Evolutionary conservation across 2,329 filamentous ascomycete species (phyloP).

Genomic region (Arthrobotrys sphaeroides): DNA sequence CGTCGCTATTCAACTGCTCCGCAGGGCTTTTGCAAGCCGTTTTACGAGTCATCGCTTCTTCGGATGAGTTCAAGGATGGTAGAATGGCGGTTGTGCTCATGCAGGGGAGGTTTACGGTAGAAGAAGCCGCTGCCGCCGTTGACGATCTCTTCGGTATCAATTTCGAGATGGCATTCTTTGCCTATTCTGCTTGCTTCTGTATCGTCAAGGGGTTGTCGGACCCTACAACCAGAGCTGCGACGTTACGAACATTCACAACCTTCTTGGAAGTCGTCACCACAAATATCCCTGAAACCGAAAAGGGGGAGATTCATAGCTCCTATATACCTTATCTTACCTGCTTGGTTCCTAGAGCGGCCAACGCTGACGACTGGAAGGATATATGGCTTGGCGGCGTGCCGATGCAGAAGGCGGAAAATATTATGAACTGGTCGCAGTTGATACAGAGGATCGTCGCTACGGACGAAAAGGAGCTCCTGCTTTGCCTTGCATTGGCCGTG

Average conservation of each 20-base stretch:
- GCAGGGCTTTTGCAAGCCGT: conserved; percentile 73
- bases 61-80: conserved; percentile 69
- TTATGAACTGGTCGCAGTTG: conserved; percentile 60
- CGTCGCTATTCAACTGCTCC: conserved; percentile 72
- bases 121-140: conserved; percentile 70
- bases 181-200: conserved; percentile 73
- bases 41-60: conserved; percentile 71
- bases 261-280: conserved; percentile 68
- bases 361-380: conserved; percentile 70
- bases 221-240: conserved; percentile 68
- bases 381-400: conserved; percentile 70
- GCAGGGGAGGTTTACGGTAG: conserved; percentile 70
- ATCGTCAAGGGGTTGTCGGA: conserved; percentile 73
- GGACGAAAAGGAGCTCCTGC: conserved; percentile 70
- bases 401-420: conserved; percentile 56
- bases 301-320: conserved; percentile 56
- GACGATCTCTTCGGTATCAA: conserved; percentile 74
- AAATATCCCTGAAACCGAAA: conserved; percentile 56
- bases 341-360: conserved; percentile 68
- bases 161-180: conserved; percentile 72
- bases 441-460: conserved; percentile 64
- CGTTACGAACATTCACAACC: conserved; percentile 70
- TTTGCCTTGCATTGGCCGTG: conserved; percentile 72
- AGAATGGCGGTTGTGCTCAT: conserved; percentile 71
- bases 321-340: conserved; percentile 68